phyloP scores from a whole-genome alignment of 2,329 filamentous ascomycete species.

The Trichoderma citrinoviride region DNA sequence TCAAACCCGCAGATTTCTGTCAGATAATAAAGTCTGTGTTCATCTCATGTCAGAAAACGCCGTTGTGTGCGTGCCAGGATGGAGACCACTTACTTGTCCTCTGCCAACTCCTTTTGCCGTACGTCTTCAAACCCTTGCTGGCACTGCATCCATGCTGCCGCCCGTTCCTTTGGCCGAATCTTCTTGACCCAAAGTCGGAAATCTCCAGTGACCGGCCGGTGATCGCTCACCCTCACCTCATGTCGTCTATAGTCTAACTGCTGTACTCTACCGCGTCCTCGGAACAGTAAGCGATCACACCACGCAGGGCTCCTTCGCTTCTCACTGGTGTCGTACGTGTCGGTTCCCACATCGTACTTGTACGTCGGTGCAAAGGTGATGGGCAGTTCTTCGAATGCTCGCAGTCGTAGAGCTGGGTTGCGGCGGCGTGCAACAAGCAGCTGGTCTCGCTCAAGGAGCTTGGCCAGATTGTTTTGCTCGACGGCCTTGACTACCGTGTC shows the following conservation, averaged over 20 bases:
- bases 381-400: conserved; percentile 84
- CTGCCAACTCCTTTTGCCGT: conserved; percentile 63
- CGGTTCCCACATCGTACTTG: conserved; percentile 96
- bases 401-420: conserved; percentile 84
- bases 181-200: conserved; percentile 85
- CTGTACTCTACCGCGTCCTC: conserved; percentile 76
- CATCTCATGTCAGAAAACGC: conserved; percentile 26
- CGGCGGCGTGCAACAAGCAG: conserved; percentile 83
- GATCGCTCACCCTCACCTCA: conserved; percentile 87
- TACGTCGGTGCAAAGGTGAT: conserved; percentile 96
- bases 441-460: conserved; percentile 91
- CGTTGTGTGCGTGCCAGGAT: too few relatives aligned
- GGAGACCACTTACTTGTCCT: conserved; percentile 68
- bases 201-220: conserved; percentile 82
- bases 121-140: conserved; percentile 72
- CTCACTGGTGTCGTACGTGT: conserved; percentile 90
- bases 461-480: conserved; percentile 73
- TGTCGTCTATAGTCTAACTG: conserved; percentile 86
- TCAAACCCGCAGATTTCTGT: conserved; percentile 55
- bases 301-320: conserved; percentile 93
- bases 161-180: conserved; percentile 65
- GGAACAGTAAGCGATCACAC: conserved; percentile 92
- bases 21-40: conserved; percentile 49
- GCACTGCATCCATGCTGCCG: conserved; percentile 67
- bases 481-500: conserved; percentile 88